Conservation (phyloP, 1,284 basidiomycete species). For the Ceratobasidium sp. region DNA sequence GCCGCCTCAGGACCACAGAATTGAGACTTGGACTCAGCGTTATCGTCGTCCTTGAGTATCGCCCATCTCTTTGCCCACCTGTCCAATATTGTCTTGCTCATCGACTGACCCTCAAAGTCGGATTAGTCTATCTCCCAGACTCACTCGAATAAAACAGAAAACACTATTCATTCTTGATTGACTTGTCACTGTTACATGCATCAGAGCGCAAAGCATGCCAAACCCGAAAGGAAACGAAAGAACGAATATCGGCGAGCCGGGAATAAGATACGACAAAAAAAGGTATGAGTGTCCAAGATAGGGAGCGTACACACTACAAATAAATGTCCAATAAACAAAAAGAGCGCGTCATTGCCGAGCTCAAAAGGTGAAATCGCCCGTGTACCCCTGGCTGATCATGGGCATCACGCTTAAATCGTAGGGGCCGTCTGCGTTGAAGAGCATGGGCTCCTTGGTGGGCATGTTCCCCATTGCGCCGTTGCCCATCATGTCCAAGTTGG, state of each 20-base stretch:
- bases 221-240: constrained; percentile 2
- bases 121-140: too few species aligned
- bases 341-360: not conserved
- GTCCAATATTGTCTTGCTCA: too few species aligned
- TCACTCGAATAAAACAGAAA: not conserved
- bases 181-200: not conserved
- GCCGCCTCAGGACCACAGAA: too few species aligned
- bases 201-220: not conserved
- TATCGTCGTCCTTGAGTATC: too few species aligned
- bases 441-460: not conserved
- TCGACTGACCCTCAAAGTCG: too few species aligned
- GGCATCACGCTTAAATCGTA: constrained; percentile 14
- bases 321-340: not conserved
- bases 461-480: not conserved
- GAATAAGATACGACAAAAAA: constrained; percentile 5
- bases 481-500: not conserved
- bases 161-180: constrained; percentile 14
- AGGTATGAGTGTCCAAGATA: not conserved
- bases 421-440: not conserved
- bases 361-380: not conserved
- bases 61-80: too few species aligned
- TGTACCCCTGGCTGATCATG: constrained; percentile 33
- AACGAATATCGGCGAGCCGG: not conserved
- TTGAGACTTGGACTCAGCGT: too few species aligned
- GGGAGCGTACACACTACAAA: not conserved